Base-by-base conservation (phyloP, 192 early-diverging fungal genomes). In the Pilobolus umbonatus region DNA sequence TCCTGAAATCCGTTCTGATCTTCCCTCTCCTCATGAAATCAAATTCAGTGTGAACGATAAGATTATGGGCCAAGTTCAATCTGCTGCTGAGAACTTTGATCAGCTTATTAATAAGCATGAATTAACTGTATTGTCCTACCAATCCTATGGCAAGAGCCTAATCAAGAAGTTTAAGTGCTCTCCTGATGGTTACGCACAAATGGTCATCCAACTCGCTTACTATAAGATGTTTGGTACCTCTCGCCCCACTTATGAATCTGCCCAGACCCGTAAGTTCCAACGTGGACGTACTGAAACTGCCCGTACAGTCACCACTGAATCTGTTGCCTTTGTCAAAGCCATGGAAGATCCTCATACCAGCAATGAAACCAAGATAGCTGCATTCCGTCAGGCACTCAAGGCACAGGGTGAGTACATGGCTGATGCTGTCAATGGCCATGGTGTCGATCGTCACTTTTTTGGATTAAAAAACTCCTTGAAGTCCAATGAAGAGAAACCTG, bases 181-280 rank as follows among this genome's bases (percentile, higher is more conserved):
- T 17, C 88, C 88, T 15, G 89, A 93, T 57, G 84, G 83, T 30
- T 91, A 76, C 63, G 80, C 84, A 30, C 89, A 91, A 67, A 93
- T 99, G 94, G 84, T 90, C 35, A 94, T 97, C 61, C 95, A 99
- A 79, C 78, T 96, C 26, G 94, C 93, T 10, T 95, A 98, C 78
- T 94, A 82, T 70, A 91, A 92, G 69, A 84, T 91, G 71, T 83
- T 90, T 61, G 89, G 91, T 29, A 68, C 67, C 14, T 82, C 69
- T 50, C 68, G 77, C 17, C 82, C 93, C 8, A 97, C 94, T 7
- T 99, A 99, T 72, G 95, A 99, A 74, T 85, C 84, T 55, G 90
- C 88, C 39, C 86, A 89, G 78, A 95, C 89, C 31, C 79, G 89
- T 64, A 90, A 89, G 75, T 99, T 90, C 78, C 84, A 81, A 35